Evolutionary conservation across 208 protist species (phyloP).

Genomic region (Porcisia hertigi): DNA sequence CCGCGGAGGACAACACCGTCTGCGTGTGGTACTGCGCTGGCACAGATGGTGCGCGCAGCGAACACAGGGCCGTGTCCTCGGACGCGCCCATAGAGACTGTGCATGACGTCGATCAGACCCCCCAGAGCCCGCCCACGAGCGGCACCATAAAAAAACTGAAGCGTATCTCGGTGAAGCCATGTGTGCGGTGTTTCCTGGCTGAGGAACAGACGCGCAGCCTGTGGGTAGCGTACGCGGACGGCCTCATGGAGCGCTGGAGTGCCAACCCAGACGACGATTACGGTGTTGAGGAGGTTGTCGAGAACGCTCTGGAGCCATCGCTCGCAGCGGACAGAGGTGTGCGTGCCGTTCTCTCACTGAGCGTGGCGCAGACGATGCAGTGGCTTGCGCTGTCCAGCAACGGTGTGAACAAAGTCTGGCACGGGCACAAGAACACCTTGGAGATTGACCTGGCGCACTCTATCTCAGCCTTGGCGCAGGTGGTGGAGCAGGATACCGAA

Average conservation of each 20-base stretch:
- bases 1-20: slow-evolving; percentile 70
- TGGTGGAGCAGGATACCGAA: slow-evolving; percentile 71
- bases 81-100: not conserved
- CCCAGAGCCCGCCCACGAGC: not conserved
- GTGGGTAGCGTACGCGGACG: slow-evolving; percentile 80
- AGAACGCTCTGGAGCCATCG: slow-evolving; percentile 33
- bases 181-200: slow-evolving; percentile 55
- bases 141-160: slow-evolving; percentile 41
- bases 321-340: slow-evolving; percentile 13
- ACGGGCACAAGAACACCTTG: slow-evolving; percentile 66
- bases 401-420: slow-evolving; percentile 89
- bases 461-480: slow-evolving; percentile 50
- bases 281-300: slow-evolving; percentile 77
- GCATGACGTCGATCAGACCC: not conserved
- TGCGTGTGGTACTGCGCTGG: slow-evolving; percentile 60
- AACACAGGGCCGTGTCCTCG: not conserved
- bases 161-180: slow-evolving; percentile 53
- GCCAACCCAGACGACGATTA: slow-evolving; percentile 86
- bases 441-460: slow-evolving; percentile 65
- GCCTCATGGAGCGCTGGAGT: slow-evolving; percentile 84
- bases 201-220: slow-evolving; percentile 62
- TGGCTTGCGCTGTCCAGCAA: slow-evolving; percentile 84
- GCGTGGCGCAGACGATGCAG: slow-evolving; percentile 75
- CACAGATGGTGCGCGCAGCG: no score
- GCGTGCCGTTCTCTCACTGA: slow-evolving; percentile 42